These are phyloP conservation scores for Boletus rubescentipes DNA, from an alignment of 768 basidiomycete genomes.

Conservation along the genomic window DNA sequence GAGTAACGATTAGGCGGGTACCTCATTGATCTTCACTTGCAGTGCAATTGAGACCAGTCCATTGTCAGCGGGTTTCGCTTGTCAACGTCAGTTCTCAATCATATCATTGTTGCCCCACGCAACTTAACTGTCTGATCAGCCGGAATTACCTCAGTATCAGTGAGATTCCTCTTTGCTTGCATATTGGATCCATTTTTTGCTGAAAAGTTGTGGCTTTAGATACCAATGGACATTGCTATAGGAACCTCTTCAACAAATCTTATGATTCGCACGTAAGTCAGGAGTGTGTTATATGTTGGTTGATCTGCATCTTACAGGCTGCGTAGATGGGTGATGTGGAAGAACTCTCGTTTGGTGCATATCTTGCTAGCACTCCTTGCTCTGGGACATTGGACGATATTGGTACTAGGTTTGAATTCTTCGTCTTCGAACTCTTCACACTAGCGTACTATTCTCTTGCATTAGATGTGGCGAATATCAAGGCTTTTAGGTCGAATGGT, in stretches of 20 bases:
- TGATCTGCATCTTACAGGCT: not conserved
- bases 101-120: not conserved
- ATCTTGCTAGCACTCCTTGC: slow-evolving; percentile 7
- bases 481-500: not conserved
- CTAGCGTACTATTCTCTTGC: not conserved
- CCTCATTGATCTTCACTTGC: not conserved
- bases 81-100: slow-evolving; percentile 19
- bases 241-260: slow-evolving; percentile 22
- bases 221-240: slow-evolving; percentile 6
- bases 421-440: not conserved
- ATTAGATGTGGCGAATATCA: slow-evolving; percentile 9
- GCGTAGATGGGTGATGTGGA: slow-evolving; percentile 30
- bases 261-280: slow-evolving; percentile 27
- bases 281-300: too few species aligned
- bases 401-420: slow-evolving; percentile 13
- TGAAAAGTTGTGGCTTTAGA: not conserved
- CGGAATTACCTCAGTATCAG: not conserved
- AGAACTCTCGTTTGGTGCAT: slow-evolving; percentile 11
- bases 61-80: not conserved
- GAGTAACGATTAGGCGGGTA: too few species aligned
- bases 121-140: slow-evolving; percentile 4
- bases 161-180: not conserved
- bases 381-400: slow-evolving; percentile 28
- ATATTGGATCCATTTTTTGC: not conserved
- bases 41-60: slow-evolving; percentile 7